Evolutionary conservation across 2,329 filamentous ascomycete species (phyloP).

Genomic region (Penicillium sp.): DNA sequence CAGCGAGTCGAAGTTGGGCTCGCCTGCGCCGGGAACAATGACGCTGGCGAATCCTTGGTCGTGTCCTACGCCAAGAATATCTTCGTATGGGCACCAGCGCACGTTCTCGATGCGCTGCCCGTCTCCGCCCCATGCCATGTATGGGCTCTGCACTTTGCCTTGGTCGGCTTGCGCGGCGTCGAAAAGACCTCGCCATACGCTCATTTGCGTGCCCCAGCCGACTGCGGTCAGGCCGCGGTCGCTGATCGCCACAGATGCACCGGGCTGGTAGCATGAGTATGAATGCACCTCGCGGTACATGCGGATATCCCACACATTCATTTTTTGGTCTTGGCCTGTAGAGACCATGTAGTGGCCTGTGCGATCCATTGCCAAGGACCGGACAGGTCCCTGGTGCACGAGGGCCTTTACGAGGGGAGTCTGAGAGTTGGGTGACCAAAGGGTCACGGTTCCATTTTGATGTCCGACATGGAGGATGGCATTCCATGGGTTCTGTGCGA

Average conservation of each 20-base stretch:
- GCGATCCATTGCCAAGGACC: slow-evolving; percentile 73
- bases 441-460: slow-evolving; percentile 84
- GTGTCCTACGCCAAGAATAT: slow-evolving; percentile 79
- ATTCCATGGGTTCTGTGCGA: slow-evolving; percentile 85
- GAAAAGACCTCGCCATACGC: slow-evolving; percentile 86
- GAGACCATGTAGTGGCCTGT: slow-evolving; percentile 94
- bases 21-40: slow-evolving; percentile 86
- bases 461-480: slow-evolving; percentile 86
- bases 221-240: slow-evolving; percentile 81
- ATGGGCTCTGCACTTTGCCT: slow-evolving; percentile 73
- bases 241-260: slow-evolving; percentile 74
- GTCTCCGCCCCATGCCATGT: slow-evolving; percentile 87
- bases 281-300: slow-evolving; percentile 88
- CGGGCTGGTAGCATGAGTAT: slow-evolving; percentile 76
- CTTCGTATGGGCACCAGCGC: slow-evolving; percentile 89
- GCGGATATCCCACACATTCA: slow-evolving; percentile 92
- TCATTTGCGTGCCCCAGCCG: slow-evolving; percentile 80
- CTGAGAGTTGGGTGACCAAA: slow-evolving; percentile 89
- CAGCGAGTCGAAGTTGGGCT: slow-evolving; percentile 89
- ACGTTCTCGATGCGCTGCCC: slow-evolving; percentile 71
- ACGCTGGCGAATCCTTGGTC: slow-evolving; percentile 78
- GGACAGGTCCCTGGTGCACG: slow-evolving; percentile 79
- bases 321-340: slow-evolving; percentile 76
- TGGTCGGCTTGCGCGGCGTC: slow-evolving; percentile 62
- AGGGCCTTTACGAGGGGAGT: slow-evolving; percentile 84